Conservation (phyloP, 345 rosid species). For the Arabidopsis suecica region DNA sequence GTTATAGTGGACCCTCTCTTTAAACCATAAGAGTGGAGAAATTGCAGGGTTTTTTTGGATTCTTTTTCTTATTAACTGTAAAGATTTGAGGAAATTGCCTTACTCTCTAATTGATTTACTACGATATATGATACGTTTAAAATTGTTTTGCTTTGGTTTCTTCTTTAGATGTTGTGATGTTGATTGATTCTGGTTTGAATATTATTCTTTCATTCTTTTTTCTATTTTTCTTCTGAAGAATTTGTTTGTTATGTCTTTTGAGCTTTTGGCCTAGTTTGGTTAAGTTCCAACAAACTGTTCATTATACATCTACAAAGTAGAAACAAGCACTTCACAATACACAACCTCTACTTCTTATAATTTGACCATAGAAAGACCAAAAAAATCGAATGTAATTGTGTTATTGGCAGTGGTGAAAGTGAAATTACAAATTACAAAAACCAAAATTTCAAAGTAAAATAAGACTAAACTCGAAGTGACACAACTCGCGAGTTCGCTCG, state of each 20-base stretch:
- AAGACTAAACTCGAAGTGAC: background rate
- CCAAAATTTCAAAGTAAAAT: background rate
- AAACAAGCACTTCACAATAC: background rate
- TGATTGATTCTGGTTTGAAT: constrained; percentile 23
- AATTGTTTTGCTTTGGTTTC: constrained; percentile 18
- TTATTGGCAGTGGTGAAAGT: background rate
- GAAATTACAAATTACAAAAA: background rate
- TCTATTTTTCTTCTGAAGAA: background rate
- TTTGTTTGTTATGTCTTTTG: background rate
- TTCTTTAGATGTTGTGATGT: constrained; percentile 29
- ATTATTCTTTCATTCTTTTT: constrained; percentile 39
- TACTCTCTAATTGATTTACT: constrained; percentile 33
- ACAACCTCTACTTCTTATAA: too few species aligned
- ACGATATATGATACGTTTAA: constrained; percentile 27
- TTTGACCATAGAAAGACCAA: too few species aligned
- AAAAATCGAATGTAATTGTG: too few species aligned
- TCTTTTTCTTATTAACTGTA: constrained; percentile 33
- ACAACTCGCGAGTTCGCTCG: background rate
- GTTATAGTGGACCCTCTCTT: constrained; percentile 55
- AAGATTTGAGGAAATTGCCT: constrained; percentile 42
- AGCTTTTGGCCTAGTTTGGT: background rate
- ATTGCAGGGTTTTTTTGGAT: constrained; percentile 22
- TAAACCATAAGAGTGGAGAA: constrained; percentile 17
- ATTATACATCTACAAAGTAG: background rate
- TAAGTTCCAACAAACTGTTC: background rate